Evolutionary conservation across 192 early-diverging fungal species (phyloP).

Genomic region (Phycomyces blakesleeanus): DNA sequence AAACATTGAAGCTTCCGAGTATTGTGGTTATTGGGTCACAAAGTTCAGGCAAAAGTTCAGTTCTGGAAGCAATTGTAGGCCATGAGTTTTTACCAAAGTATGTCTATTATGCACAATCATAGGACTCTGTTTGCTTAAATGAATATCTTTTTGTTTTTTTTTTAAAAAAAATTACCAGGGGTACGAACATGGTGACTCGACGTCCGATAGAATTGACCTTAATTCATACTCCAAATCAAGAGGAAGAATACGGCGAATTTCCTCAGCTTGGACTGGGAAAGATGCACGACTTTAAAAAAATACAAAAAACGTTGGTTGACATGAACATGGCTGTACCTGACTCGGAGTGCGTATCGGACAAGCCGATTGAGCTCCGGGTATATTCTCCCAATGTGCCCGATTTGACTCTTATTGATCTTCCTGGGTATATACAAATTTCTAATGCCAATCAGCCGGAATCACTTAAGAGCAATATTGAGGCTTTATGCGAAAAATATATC

Average conservation of each 20-base stretch:
- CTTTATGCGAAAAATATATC: slow-evolving; percentile 80
- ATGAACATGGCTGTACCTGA: slow-evolving; percentile 94
- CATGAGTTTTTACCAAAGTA: slow-evolving; percentile 84
- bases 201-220: slow-evolving; percentile 83
- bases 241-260: slow-evolving; percentile 83
- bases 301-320: slow-evolving; percentile 92
- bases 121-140: neutral
- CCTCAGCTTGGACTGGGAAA: slow-evolving; percentile 83
- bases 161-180: slow-evolving; percentile 30
- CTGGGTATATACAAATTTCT: slow-evolving; percentile 85
- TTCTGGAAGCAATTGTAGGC: slow-evolving; percentile 83
- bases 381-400: slow-evolving; percentile 85
- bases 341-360: slow-evolving; percentile 81
- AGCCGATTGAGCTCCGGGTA: slow-evolving; percentile 79
- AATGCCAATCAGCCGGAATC: slow-evolving; percentile 76
- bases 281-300: slow-evolving; percentile 81
- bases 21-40: slow-evolving; percentile 86
- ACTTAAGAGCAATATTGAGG: slow-evolving; percentile 75
- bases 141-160: neutral
- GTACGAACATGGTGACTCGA: slow-evolving; percentile 80
- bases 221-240: slow-evolving; percentile 71
- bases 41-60: slow-evolving; percentile 84
- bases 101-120: neutral
- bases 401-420: slow-evolving; percentile 78
- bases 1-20: slow-evolving; percentile 80